A percentile compares a stretch with the other conserved stretches of the same genome.
Conservation (phyloP, 2,329 filamentous ascomycete species). For the Colletotrichum plurivorum region DNA sequence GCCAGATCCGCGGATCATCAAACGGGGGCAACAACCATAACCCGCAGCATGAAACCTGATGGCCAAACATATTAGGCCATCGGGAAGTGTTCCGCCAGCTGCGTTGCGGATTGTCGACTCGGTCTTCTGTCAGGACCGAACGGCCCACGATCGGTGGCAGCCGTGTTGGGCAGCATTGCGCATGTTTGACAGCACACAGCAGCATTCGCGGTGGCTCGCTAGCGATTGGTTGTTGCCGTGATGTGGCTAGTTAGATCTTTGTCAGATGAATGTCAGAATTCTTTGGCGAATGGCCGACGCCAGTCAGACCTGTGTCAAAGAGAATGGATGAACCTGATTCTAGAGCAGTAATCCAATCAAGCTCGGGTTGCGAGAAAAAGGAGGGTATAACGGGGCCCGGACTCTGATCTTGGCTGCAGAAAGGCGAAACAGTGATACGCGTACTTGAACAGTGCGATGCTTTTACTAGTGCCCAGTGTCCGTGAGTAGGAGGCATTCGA, state of each 20-base stretch:
- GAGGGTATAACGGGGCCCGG: not conserved
- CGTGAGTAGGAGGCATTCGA: not conserved
- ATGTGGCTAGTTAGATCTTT: constrained; percentile 25
- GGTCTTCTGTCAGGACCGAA: not conserved
- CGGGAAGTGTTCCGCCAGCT: not conserved
- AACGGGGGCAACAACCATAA: constrained; percentile 36
- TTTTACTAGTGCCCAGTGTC: constrained; percentile 1
- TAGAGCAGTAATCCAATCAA: constrained; percentile 21
- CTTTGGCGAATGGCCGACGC: constrained; percentile 6
- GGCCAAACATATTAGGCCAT: constrained; percentile 17
- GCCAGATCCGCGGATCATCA: constrained; percentile 43
- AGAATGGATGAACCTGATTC: constrained; percentile 29
- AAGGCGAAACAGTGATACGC: constrained; percentile 30
- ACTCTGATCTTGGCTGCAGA: constrained; percentile 19
- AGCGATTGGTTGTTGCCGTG: constrained; percentile 21
- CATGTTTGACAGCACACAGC: constrained; percentile 2
- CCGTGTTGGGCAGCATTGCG: not conserved
- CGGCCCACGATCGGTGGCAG: not conserved
- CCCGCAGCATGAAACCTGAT: constrained; percentile 21
- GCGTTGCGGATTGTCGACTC: not conserved
- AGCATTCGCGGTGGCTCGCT: constrained; percentile 1
- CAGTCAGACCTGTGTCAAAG: constrained; percentile 1
- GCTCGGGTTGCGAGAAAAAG: not conserved
- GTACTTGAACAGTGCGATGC: constrained; percentile 20
- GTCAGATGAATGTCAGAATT: constrained; percentile 15